Conservation (phyloP, 208 protist genomes). For the Leishmania braziliensis region DNA sequence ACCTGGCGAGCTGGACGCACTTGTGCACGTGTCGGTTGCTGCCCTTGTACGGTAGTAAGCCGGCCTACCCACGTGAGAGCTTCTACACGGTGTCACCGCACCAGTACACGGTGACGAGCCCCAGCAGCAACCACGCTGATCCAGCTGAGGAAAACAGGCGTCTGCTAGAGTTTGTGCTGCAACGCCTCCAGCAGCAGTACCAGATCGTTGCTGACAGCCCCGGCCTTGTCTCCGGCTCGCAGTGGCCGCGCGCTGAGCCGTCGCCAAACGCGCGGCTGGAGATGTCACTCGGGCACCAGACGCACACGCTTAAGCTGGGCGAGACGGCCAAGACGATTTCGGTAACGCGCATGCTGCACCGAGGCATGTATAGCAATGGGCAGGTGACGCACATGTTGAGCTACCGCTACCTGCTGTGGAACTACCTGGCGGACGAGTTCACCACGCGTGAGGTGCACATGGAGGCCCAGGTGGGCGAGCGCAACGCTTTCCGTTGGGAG, state of each 20-base stretch:
- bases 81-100: slow-evolving; percentile 77
- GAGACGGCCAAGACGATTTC: slow-evolving; percentile 75
- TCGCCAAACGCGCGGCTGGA: slow-evolving; percentile 69
- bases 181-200: slow-evolving; percentile 86
- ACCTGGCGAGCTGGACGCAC: slow-evolving; percentile 54
- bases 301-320: slow-evolving; percentile 76
- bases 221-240: slow-evolving; percentile 27
- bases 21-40: slow-evolving; percentile 76
- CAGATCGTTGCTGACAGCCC: slow-evolving; percentile 79
- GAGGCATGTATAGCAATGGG: slow-evolving; percentile 83
- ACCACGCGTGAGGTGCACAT: slow-evolving; percentile 52
- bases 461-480: slow-evolving; percentile 70
- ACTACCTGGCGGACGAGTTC: slow-evolving; percentile 70
- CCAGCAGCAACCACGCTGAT: slow-evolving; percentile 7
- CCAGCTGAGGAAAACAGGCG: slow-evolving; percentile 33
- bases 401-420: slow-evolving; percentile 78
- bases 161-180: slow-evolving; percentile 79
- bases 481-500: slow-evolving; percentile 69
- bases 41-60: slow-evolving; percentile 76
- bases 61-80: slow-evolving; percentile 73
- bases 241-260: slow-evolving; percentile 48
- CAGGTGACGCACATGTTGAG: slow-evolving; percentile 69
- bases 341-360: slow-evolving; percentile 78
- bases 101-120: slow-evolving; percentile 69
- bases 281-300: slow-evolving; percentile 85